Evolutionary conservation across 352 stramenopile genomes (phyloP).

Genomic region (Thalassiosira ordinaria): DNA sequence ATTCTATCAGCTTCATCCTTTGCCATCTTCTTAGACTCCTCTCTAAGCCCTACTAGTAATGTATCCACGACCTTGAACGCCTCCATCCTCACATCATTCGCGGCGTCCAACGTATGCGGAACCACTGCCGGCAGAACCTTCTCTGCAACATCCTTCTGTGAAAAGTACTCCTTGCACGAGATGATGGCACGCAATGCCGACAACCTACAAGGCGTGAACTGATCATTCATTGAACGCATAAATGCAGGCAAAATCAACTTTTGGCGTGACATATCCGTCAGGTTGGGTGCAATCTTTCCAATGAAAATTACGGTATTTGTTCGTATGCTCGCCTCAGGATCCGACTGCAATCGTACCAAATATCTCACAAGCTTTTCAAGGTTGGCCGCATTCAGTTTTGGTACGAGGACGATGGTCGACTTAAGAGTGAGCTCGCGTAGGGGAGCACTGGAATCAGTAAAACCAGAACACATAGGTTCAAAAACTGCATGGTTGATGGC

Average conservation of each 20-base stretch:
- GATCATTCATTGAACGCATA: conserved; percentile 75
- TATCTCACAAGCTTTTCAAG: conserved; percentile 85
- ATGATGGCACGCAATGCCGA: conserved; percentile 60
- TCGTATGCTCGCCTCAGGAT: conserved; percentile 76
- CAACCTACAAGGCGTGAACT: conserved; percentile 76
- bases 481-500: conserved; percentile 78
- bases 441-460: conserved; percentile 73
- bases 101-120: conserved; percentile 70
- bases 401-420: conserved; percentile 72
- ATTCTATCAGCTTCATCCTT: conserved; percentile 55
- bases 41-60: conserved; percentile 64
- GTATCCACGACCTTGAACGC: conserved; percentile 77
- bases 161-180: conserved; percentile 70
- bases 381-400: conserved; percentile 70
- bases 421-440: conserved; percentile 85
- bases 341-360: conserved; percentile 77
- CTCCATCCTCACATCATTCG: conserved; percentile 71
- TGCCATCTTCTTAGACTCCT: conserved; percentile 66
- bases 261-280: conserved; percentile 67
- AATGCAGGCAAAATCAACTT: conserved; percentile 84
- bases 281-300: conserved; percentile 70
- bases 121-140: conserved; percentile 74
- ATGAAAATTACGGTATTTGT: conserved; percentile 86
- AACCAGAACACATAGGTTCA: conserved; percentile 84
- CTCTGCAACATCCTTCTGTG: conserved; percentile 58